Evolutionary conservation across 352 stramenopile genomes (phyloP), one percentile per base, ranked within the genome.

Genomic region (Phytopythium cucurbitacearum): DNA sequence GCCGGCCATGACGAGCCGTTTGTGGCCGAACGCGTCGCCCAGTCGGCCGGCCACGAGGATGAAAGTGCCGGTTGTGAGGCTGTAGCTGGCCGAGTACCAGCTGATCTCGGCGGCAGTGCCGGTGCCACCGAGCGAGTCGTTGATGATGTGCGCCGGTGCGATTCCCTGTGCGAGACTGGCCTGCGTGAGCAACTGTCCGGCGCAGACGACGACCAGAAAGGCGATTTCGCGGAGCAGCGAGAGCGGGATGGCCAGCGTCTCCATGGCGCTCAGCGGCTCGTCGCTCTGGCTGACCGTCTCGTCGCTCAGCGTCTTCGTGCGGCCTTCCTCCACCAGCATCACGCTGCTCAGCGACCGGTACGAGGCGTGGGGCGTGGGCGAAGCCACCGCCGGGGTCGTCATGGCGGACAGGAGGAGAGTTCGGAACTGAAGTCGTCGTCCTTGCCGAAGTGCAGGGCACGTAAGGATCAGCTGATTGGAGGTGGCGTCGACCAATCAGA

Each of bases 11-110:
- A 40, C 13, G 32, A 51, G 28, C 33, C 32, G 21, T 32, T 51
- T 51, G 46, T 51, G 40, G 46, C 46, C 34, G 46, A 51, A 39
- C 28, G 44, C 5, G 21, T 48, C 43, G 43, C 43, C 43, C 21
- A 48, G 43, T 10, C 43, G 43, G 10, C 43, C 43, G 13, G 43
- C 8, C 28, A 21, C 7, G 7, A 48, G 46, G 33, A 51, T 40
- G 46, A 51, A 51, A 0, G 46, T 40, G 46, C 32, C 46, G 12
- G 46, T 34, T 13, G 46, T 51, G 7, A 51, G 33, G 46, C 33
- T 51, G 46, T 51, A 51, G 46, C 46, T 51, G 46, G 46, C 46
- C 46, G 46, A 32, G 46, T 40, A 51, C 46, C 46, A 51, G 46
- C 33, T 33, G 12, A 51, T 34, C 46, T 51, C 46, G 43, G 43